Base-by-base conservation (phyloP, 2,329 filamentous ascomycete species). In the Aspergillus awamori region DNA sequence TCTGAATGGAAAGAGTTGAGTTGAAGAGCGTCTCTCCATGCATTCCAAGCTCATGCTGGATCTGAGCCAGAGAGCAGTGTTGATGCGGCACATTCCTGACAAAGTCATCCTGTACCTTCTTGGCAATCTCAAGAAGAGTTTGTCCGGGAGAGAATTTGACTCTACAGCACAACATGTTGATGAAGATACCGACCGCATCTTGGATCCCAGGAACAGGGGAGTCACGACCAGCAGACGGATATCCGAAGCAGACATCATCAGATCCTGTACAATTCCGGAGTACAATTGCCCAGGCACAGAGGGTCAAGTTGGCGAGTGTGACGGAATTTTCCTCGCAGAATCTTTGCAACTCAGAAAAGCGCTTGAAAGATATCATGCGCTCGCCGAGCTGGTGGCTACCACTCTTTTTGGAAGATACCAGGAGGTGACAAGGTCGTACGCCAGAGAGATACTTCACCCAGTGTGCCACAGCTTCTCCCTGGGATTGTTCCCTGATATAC, bases 151-250 rank as follows among this genome's bases (percentile, higher is more conserved):
- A 71, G 59, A 69, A 82, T 65, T 58, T 74, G 4, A 84, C 73
- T 5, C 80, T 78, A 60, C 80, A 84, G 49, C 83, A 80, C 2
- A 86, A 76, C 79, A 86, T 84, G 57, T 84, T 85, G 61, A 86
- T 82, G 52, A 85, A 82, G 13, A 76, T 73, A 4, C 82, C 82
- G 47, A 83, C 78, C 20, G 79, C 78, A 26, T 79, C 75, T 52
- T 82, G 74, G 10, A 84, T 79, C 2, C 76, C 76, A 5, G 76
- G 69, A 8, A 84, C 70, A 2, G 80, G 78, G 13, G 79, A 73
- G 65, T 84, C 81, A 58, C 79, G 71, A 15, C 78, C 77, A 17
- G 77, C 75, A 8, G 74, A 73, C 4, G 77, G 67, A 49, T 78
- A 77, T 5, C 77, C 79, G 55, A 81, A 81, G 28, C 72, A 77